Percentiles rank a stretch among this genome's conserved stretches.
These are phyloP conservation scores for Phyllachora maydis DNA, from an alignment of 2,329 filamentous ascomycete species.

Conservation along the genomic window DNA sequence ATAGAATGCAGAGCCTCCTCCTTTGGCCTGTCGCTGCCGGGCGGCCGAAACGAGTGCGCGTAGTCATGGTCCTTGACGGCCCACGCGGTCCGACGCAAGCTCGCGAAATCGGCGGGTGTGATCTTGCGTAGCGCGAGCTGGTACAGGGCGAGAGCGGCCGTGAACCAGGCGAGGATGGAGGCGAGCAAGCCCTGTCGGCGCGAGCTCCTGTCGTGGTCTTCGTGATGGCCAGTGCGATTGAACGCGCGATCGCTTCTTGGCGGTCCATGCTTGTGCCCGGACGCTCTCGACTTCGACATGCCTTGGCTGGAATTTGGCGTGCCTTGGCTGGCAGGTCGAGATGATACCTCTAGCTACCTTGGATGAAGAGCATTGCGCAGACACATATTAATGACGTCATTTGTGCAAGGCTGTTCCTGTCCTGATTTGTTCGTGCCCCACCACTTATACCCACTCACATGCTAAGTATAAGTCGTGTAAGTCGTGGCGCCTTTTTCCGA, in stretches of 20 bases:
- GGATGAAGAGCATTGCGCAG: too few species aligned
- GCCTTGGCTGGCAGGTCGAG: too few species aligned
- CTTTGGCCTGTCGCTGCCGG: conserved; percentile 21
- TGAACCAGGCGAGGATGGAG: conserved; percentile 19
- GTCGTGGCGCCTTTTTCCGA: too few species aligned
- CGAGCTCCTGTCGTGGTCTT: conserved; percentile 9
- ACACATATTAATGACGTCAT: too few species aligned
- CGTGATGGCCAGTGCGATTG: conserved; percentile 16
- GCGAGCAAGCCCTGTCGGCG: conserved; percentile 12
- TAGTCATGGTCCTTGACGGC: conserved; percentile 17
- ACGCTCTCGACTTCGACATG: too few species aligned
- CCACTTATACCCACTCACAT: too few species aligned
- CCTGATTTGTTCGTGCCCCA: too few species aligned
- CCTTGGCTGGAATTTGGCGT: too few species aligned
- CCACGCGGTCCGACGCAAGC: conserved; percentile 21
- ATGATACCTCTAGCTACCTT: too few species aligned
- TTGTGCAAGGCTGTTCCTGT: too few species aligned
- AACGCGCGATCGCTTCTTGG: conserved; percentile 15
- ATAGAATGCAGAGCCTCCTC: conserved; percentile 26
- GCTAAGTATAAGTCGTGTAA: too few species aligned
- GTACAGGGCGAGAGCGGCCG: conserved; percentile 29
- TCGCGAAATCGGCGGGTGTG: conserved; percentile 23
- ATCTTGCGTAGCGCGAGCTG: conserved; percentile 23
- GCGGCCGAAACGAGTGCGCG: conserved; percentile 13
- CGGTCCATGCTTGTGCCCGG: too few species aligned